These are phyloP conservation scores for Emmonsiellopsis sp. DNA, from an alignment of 2,329 filamentous ascomycete genomes.

Conservation along the genomic window DNA sequence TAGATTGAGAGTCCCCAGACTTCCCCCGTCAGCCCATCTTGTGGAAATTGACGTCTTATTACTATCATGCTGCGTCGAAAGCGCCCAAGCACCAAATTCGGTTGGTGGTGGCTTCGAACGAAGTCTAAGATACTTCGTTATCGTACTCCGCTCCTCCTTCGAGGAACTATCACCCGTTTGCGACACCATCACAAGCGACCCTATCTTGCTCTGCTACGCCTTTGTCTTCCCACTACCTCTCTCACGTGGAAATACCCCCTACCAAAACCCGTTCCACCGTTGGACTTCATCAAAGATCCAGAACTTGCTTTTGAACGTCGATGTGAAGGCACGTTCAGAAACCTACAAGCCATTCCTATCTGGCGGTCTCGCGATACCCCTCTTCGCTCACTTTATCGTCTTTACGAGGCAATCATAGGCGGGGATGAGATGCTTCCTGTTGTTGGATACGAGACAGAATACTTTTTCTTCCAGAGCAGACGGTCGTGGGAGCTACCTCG, in stretches of 20 bases:
- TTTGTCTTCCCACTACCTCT: conserved; percentile 8
- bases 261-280: conserved; percentile 5
- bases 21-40: too few relatives aligned
- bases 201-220: conserved; percentile 10
- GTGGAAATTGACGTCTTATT: too few relatives aligned
- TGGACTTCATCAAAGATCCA: conserved; percentile 5
- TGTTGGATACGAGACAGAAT: conserved; percentile 14
- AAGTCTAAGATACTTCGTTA: conserved; percentile 1
- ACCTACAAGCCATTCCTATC: conserved; percentile 9
- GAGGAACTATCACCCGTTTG: conserved; percentile 11
- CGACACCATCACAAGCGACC: conserved; percentile 10
- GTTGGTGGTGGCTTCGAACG: conserved; percentile 10
- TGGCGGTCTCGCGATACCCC: conserved; percentile 17
- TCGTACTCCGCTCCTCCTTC: conserved; percentile 9
- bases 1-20: too few relatives aligned
- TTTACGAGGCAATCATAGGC: conserved; percentile 14
- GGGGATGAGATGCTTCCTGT: conserved; percentile 5
- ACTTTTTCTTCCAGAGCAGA: conserved; percentile 16
- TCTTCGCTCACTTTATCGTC: conserved; percentile 17
- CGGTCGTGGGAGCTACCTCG: conserved; percentile 13
- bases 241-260: conserved; percentile 9
- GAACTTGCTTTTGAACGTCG: conserved; percentile 6
- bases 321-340: conserved; percentile 6
- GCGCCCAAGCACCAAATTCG: conserved; percentile 4
- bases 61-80: background rate